Percentiles rank a stretch among this genome's conserved stretches.
Conservation (phyloP, 1,139 yeast species). For the Pichia sp. region DNA sequence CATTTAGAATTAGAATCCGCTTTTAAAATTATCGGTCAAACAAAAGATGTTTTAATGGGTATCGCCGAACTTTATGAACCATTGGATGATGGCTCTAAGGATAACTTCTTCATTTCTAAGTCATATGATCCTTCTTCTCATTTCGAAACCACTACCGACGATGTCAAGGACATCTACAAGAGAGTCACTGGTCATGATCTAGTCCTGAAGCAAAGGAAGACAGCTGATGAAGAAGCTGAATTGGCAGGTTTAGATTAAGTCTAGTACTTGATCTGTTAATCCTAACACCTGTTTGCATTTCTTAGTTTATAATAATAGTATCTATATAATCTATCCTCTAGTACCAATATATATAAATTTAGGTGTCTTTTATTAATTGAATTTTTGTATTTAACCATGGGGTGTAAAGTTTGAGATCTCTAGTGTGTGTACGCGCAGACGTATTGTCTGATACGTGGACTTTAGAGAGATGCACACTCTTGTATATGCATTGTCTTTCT, state of each 20-base stretch:
- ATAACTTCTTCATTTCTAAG: constrained; percentile 76
- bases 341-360: no score
- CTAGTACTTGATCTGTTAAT: background rate
- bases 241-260: constrained; percentile 31
- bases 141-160: constrained; percentile 95
- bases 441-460: no score
- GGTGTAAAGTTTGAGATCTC: no score
- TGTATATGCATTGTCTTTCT: no score
- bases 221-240: constrained; percentile 59
- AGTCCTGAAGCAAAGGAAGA: constrained; percentile 73
- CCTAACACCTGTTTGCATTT: background rate
- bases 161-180: constrained; percentile 89
- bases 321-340: no score
- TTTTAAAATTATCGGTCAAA: constrained; percentile 80
- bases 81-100: constrained; percentile 72
- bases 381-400: no score
- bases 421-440: background rate
- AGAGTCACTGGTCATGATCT: constrained; percentile 92
- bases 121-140: constrained; percentile 95
- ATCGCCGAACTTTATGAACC: constrained; percentile 94
- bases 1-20: constrained; percentile 95
- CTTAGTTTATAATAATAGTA: background rate
- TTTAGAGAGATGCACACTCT: no score
- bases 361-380: no score
- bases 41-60: constrained; percentile 91